Evolutionary conservation across 2,329 filamentous ascomycete genomes (phyloP).

Genomic region (Orbilia javanica): DNA sequence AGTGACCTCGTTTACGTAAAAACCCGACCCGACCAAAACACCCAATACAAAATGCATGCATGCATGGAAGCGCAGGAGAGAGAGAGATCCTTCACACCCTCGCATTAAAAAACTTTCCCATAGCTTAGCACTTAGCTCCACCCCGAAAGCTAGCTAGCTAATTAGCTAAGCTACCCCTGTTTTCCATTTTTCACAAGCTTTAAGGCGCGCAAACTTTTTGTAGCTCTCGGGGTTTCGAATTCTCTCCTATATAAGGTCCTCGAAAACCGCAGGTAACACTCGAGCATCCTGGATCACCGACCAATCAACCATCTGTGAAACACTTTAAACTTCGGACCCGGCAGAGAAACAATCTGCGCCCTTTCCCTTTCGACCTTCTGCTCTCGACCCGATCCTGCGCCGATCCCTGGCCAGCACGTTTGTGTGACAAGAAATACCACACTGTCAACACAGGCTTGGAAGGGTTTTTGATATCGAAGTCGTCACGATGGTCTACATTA

Average conservation of each 20-base stretch:
- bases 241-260: constrained; percentile 3
- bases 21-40: not conserved
- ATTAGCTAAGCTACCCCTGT: constrained; percentile 30
- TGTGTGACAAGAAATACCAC: constrained; percentile 41
- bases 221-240: not conserved
- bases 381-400: not conserved
- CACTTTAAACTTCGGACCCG: not conserved
- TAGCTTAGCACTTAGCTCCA: not conserved
- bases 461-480: not conserved
- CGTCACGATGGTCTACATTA: constrained; percentile 71
- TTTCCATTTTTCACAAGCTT: not conserved
- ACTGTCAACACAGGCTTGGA: constrained; percentile 32
- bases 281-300: not conserved
- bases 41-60: not conserved
- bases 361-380: not conserved
- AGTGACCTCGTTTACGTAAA: not conserved
- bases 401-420: not conserved
- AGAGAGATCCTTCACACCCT: constrained; percentile 26
- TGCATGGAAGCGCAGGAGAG: too few species aligned
- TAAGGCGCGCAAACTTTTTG: not conserved
- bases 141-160: too few species aligned
- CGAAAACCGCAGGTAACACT: constrained; percentile 1
- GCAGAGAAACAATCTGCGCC: not conserved
- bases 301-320: not conserved
- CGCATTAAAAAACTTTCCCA: too few species aligned